Base-by-base conservation (phyloP, 1,284 basidiomycete species). In the Pseudozyma hubeiensis region DNA sequence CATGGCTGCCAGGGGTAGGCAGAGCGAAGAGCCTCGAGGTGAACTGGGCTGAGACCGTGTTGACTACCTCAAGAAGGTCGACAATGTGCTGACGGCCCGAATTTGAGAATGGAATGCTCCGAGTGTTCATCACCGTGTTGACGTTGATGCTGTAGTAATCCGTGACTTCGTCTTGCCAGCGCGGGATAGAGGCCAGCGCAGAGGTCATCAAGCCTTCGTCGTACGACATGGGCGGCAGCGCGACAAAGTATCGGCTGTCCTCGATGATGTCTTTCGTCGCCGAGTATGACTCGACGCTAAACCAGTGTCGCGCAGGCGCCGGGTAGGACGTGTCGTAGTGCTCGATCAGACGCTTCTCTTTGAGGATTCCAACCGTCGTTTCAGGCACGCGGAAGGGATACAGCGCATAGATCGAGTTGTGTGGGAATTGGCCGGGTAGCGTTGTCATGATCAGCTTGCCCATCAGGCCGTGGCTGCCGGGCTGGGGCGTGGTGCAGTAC, bases 311-410 rank as follows among this genome's bases (percentile, higher is more conserved):
- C 5, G 64, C 55, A 6, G 45, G 39, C 3, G 54, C 45, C 44
- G 68, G 68, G 17, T 60, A 59, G 4, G 53, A 82, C 65, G 87
- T 88, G 24, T 85, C 85, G 75, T 89, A 89, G 44, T 86, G 83
- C 33, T 84, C 81, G 17, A 86, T 69, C 37, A 88, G 85, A 24
- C 88, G 87, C 54, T 93, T 79, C 45, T 90, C 88, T 51, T 59
- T 72, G 85, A 92, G 92, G 92, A 29, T 89, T 82, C 7, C 87
- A 85, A 62, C 61, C 31, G 76, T 81, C 53, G 59, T 76, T 53
- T 69, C 56, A 4, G 29, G 93, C 89, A 8, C 90, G 89, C 93
- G 90, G 69, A 94, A 88, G 37, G 93, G 92, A 40, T 53, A 68
- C 24, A 75, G 61, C n/a, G 64, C 73, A 16, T 75, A 75, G 33